These are phyloP conservation scores for Spergularia azorica DNA, from an alignment of 179 eudicot genomes.

Conservation along the genomic window DNA sequence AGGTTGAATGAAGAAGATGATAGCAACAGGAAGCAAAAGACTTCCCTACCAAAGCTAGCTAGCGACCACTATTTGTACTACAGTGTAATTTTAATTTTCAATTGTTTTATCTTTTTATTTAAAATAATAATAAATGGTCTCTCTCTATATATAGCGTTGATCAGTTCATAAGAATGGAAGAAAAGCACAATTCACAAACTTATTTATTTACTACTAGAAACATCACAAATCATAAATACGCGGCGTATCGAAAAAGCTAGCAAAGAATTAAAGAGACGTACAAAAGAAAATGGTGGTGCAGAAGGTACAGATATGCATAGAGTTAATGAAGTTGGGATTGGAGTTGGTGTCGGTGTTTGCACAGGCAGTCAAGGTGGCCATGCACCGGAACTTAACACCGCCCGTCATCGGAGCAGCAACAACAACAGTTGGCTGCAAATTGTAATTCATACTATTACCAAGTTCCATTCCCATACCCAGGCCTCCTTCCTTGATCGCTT, in stretches of 20 bases:
- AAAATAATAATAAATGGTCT: no score
- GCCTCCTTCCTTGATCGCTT: constrained; percentile 19
- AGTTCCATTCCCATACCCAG: constrained; percentile 35
- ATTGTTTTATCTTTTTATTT: no score
- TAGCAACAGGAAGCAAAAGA: constrained; percentile 12
- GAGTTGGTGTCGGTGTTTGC: constrained; percentile 28
- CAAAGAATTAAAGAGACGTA: background rate
- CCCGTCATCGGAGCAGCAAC: background rate
- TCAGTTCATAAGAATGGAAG: no score
- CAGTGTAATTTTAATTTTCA: background rate
- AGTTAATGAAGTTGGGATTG: constrained; percentile 20
- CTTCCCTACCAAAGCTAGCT: background rate
- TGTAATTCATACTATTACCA: constrained; percentile 27
- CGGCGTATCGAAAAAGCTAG: constrained; percentile 4
- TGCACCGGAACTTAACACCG: constrained; percentile 24
- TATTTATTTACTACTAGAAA: background rate
- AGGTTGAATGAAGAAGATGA: no score
- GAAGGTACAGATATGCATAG: constrained; percentile 29
- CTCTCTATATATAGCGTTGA: no score
- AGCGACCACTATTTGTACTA: background rate
- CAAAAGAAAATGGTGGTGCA: constrained; percentile 15
- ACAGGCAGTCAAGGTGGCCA: constrained; percentile 14
- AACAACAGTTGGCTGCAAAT: background rate
- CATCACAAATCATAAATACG: background rate
- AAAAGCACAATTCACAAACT: background rate